Evolutionary conservation across 2,329 filamentous ascomycete species (phyloP), one percentile per base, ranked within the genome.

Genomic region (Elsinoe perseae): DNA sequence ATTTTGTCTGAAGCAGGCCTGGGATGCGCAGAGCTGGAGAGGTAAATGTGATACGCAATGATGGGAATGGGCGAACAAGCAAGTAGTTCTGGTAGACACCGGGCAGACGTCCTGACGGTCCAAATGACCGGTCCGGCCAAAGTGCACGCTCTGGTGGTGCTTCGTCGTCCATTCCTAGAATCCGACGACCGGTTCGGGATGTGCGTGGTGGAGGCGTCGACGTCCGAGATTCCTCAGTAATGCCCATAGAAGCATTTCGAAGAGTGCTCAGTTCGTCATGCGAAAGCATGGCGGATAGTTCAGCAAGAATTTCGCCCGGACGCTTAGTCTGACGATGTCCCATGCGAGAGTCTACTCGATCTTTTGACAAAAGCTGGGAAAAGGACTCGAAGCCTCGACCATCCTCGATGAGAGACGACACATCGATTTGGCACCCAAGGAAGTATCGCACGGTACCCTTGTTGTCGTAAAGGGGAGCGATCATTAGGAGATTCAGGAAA

Each of bases 11-110:
- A 0, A 87, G 71, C 46, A 87, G 84, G 0, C 84, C 84, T 0
- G 84, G 84, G 0, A 86, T 78, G 2, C 84, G 79, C 25, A 87
- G 76, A 1, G 81, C 80, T 0, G 84, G 84, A 1, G 82, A 86
- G 2, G 84, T 84, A 65, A 88, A 88, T 0, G 87, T 77, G 53
- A 88, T 82, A 1, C 80, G 78, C 0, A 88, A 72, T 28, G 76
- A 84, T 1, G 85, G 84, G 61, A 80, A 81, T 0, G 85, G 85
- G 2, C 84, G 75, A 4, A 85, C 78, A 14, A 85, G 77, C 14
- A 85, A 73, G 63, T 84, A 85, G 46, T 69, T 70, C 54, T 70
- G 69, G 48, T 70, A 72, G 0, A 71, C 69, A 5, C 69, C 69
- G 1, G 69, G 69, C 3, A 72, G 52, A 7, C 69, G 60, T 0